Evolutionary conservation across 768 basidiomycete genomes (phyloP).

Genomic region (Lactarius sanguifluus): DNA sequence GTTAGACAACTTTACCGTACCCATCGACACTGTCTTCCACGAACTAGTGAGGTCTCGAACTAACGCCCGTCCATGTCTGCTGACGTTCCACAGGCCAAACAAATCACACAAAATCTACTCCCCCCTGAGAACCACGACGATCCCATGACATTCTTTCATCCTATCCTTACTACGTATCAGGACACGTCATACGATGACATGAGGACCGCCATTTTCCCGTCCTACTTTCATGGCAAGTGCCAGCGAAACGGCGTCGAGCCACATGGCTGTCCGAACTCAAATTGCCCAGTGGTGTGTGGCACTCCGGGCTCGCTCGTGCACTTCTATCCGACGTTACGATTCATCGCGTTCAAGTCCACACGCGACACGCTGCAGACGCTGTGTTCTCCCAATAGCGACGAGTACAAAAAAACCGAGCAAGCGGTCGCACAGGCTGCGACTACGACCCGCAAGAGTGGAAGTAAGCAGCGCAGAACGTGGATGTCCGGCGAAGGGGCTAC

Average conservation of each 20-base stretch:
- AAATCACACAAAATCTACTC: slow-evolving; percentile 39
- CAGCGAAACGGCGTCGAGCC: slow-evolving; percentile 56
- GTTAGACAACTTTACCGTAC: slow-evolving; percentile 47
- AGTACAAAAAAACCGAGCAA: slow-evolving; percentile 46
- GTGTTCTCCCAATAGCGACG: slow-evolving; percentile 40
- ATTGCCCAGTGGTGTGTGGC: slow-evolving; percentile 76
- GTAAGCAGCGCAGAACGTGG: slow-evolving; percentile 12
- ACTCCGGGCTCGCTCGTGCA: slow-evolving; percentile 80
- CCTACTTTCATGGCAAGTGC: slow-evolving; percentile 79
- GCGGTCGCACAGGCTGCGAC: slow-evolving; percentile 42
- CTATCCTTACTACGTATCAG: slow-evolving; percentile 49
- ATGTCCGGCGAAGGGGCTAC: slow-evolving; percentile 24
- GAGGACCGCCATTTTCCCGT: slow-evolving; percentile 61
- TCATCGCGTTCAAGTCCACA: slow-evolving; percentile 51
- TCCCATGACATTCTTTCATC: slow-evolving; percentile 41
- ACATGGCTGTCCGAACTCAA: slow-evolving; percentile 72
- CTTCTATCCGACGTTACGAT: slow-evolving; percentile 52
- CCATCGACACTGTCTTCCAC: slow-evolving; percentile 42
- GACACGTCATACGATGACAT: slow-evolving; percentile 45
- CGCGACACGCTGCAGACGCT: slow-evolving; percentile 38
- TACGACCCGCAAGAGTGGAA: slow-evolving; percentile 7
- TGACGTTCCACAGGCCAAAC: slow-evolving; percentile 37
- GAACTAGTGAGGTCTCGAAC: slow-evolving; percentile 42
- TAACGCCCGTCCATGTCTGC: slow-evolving; percentile 19
- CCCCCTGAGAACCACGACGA: slow-evolving; percentile 33